These are phyloP conservation scores for Tylopilus rubrobrunneus DNA, from an alignment of 768 basidiomycete genomes.

Conservation along the genomic window DNA sequence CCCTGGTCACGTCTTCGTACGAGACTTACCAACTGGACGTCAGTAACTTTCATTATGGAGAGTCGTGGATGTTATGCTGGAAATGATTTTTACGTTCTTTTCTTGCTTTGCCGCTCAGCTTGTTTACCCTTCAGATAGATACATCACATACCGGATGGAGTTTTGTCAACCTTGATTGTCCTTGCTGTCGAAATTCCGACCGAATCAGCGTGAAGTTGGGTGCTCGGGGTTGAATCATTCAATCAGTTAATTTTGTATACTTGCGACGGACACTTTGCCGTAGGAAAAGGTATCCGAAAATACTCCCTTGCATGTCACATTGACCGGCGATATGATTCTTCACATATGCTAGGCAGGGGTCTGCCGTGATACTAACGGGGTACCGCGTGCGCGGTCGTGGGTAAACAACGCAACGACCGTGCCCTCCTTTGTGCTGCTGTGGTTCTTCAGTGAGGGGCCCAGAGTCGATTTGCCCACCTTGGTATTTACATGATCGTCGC, in stretches of 20 bases:
- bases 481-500: too few relatives aligned
- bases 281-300: too few relatives aligned
- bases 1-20: slow-evolving; percentile 12
- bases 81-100: not conserved
- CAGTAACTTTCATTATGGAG: slow-evolving; percentile 9
- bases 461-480: too few relatives aligned
- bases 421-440: too few relatives aligned
- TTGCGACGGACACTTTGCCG: not conserved
- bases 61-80: slow-evolving; percentile 20
- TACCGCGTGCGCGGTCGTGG: not conserved
- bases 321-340: too few relatives aligned
- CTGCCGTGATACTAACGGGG: not conserved
- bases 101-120: not conserved
- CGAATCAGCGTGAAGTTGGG: not conserved
- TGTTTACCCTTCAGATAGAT: not conserved
- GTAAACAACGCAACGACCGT: too few relatives aligned
- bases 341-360: too few relatives aligned
- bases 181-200: too few relatives aligned
- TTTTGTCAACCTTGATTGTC: too few relatives aligned
- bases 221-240: not conserved
- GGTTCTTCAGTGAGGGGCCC: too few relatives aligned
- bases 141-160: too few relatives aligned
- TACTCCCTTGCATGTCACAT: too few relatives aligned
- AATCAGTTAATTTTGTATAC: not conserved
- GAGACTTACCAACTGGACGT: slow-evolving; percentile 11